Percentiles rank a stretch among this genome's conserved stretches.
phyloP scores from a whole-genome alignment of 208 protist genomes.

The Wallacemonas collosoma region DNA sequence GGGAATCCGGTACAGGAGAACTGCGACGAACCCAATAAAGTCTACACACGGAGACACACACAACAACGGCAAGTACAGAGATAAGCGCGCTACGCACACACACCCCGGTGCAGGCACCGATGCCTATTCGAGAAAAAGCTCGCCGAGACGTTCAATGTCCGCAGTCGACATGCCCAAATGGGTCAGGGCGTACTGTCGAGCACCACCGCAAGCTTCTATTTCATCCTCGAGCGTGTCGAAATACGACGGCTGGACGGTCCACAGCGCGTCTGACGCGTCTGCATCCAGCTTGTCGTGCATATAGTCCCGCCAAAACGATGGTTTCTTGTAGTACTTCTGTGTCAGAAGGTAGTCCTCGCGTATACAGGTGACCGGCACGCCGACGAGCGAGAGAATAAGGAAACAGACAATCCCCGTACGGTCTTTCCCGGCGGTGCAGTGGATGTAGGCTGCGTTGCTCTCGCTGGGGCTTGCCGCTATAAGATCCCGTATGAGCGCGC shows the following conservation, averaged over 20 bases:
- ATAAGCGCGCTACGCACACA: too few species aligned
- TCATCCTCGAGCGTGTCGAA: slow-evolving; percentile 10
- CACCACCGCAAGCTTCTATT: slow-evolving; percentile 2
- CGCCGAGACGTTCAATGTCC: neutral
- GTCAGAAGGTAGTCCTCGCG: slow-evolving; percentile 35
- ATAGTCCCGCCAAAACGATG: slow-evolving; percentile 11
- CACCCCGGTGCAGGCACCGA: neutral
- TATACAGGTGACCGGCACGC: slow-evolving; percentile 23
- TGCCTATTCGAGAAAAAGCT: slow-evolving; percentile 1
- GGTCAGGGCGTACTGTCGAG: slow-evolving; percentile 6
- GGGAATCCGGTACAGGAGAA: too few species aligned
- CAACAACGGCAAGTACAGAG: neutral
- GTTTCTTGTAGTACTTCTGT: slow-evolving; percentile 21
- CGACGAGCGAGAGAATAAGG: slow-evolving; percentile 30
- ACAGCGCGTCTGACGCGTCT: slow-evolving; percentile 1
- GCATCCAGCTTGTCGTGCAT: slow-evolving; percentile 16
- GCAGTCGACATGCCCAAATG: neutral
- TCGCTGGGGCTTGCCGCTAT: slow-evolving; percentile 17
- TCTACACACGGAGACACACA: neutral
- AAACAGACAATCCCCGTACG: slow-evolving; percentile 28
- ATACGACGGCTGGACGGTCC: neutral
- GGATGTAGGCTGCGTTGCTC: slow-evolving; percentile 32
- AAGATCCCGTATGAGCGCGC: slow-evolving; percentile 27
- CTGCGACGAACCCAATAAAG: too few species aligned
- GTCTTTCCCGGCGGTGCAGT: slow-evolving; percentile 52